A percentile compares a stretch with the other conserved stretches of the same genome.
Evolutionary conservation across 1,284 basidiomycete species (phyloP).

Genomic region (Austroboletus niveus): DNA sequence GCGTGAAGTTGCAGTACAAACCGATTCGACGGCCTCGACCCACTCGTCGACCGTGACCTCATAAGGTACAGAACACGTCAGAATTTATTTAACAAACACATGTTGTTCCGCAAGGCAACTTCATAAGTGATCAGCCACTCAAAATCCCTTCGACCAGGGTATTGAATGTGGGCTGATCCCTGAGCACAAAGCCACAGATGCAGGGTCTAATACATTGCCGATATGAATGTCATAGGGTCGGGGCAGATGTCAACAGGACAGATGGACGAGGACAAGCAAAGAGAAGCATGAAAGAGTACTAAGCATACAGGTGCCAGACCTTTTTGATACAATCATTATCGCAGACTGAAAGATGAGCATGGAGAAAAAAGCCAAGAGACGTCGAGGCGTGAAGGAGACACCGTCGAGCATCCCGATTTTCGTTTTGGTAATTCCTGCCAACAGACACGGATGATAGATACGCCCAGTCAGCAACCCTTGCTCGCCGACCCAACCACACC

Average conservation of each 20-base stretch:
- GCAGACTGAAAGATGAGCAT: conserved; percentile 7
- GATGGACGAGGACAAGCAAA: conserved; percentile 2
- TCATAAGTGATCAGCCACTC: conserved; percentile 5
- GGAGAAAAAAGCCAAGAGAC: background rate
- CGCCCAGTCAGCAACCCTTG: conserved; percentile 13
- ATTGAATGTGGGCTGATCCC: background rate
- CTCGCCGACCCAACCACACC: conserved; percentile 14
- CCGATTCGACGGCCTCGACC: no score
- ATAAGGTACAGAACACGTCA: background rate
- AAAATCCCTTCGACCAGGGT: conserved; percentile 8
- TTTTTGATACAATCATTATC: conserved; percentile 19
- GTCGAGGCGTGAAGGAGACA: conserved; percentile 8
- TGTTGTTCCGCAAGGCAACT: background rate
- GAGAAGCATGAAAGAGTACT: conserved; percentile 12
- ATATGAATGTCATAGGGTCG: conserved; percentile 4
- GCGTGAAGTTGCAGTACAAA: no score
- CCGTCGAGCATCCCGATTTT: conserved; percentile 15
- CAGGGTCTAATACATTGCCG: conserved; percentile 13
- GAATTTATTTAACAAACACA: no score
- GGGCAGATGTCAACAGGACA: background rate
- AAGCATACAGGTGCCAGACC: conserved; percentile 15
- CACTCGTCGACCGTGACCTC: background rate
- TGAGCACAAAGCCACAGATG: background rate
- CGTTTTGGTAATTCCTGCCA: conserved; percentile 8
- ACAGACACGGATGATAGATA: conserved; percentile 21